Base-by-base conservation (phyloP, 2,329 filamentous ascomycete genomes). In the Alternaria brassicicola region DNA sequence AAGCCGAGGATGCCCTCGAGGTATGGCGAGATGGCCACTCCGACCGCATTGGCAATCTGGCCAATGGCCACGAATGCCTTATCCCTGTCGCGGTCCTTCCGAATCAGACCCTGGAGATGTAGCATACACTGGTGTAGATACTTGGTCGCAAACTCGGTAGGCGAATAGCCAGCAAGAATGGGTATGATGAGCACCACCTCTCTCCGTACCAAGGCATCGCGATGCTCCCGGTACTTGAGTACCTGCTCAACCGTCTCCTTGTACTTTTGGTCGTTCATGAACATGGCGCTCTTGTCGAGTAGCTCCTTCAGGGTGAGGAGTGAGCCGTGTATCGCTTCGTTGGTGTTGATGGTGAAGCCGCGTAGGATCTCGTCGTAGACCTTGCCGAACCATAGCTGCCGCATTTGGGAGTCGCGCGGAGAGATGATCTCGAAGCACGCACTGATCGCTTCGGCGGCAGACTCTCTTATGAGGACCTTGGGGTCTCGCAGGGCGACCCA, bases 51-150 rank as follows among this genome's bases (percentile, higher is more conserved):
- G 48, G 95, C 94, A 69, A 99, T 92, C 75, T 96, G 93, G 30
- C 95, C 95, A 66, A 99, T 97, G 13, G 95, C 95, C 47, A 97
- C 85, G 73, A 99, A 99, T 2, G 95, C 93, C 67, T 96, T 89
- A 72, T 97, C 97, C 73, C 98, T 93, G 78, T 95, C 96, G 26
- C 74, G 73, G 63, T 97, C 92, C 74, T 94, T 93, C 80, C 97
- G 97, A 33, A 99, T 84, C 81, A 98, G 93, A 30, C 91, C 88
- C 59, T 96, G 94, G 5, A 99, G 85, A 73, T 97, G 96, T 15
- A 97, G 86, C 95, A 99, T 99, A 78, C 96, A 98, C 71, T 93
- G 91, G 77, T 97, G 93, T 3, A 99, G 84, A 77, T 97, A 96
- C 28, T 87, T 87, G 63, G 89, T 86, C 55, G 91, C 91, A 75